Percentiles rank a stretch among this genome's conserved stretches.
These are phyloP conservation scores for Crithidia expoeki DNA, from an alignment of 208 protist genomes.

Conservation along the genomic window DNA sequence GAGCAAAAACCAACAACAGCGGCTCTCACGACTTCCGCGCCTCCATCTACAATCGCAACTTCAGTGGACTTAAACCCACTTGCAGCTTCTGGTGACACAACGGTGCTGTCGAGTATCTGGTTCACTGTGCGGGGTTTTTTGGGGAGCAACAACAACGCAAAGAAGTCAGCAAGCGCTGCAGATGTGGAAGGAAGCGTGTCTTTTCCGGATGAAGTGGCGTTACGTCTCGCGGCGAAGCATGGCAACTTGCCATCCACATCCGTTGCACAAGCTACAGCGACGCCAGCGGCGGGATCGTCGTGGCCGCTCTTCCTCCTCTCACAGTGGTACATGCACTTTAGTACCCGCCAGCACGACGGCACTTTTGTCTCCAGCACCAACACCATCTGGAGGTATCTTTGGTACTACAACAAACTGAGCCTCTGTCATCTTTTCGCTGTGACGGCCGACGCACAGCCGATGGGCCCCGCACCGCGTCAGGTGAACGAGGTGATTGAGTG, in stretches of 20 bases:
- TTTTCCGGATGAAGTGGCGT: neutral
- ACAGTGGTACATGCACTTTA: constrained; percentile 40
- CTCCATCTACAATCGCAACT: neutral
- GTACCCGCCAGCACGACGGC: constrained; percentile 71
- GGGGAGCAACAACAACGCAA: neutral
- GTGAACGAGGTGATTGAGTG: constrained; percentile 54
- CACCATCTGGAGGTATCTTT: constrained; percentile 78
- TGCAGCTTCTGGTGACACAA: neutral
- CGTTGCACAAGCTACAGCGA: neutral
- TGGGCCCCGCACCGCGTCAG: constrained; percentile 51
- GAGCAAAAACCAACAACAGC: neutral
- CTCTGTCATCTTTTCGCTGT: constrained; percentile 57
- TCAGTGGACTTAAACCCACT: neutral
- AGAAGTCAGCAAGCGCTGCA: neutral
- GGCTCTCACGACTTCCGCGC: neutral
- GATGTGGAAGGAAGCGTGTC: neutral
- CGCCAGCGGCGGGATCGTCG: neutral
- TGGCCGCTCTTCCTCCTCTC: constrained; percentile 13
- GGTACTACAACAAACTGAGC: constrained; percentile 70
- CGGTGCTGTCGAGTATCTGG: neutral
- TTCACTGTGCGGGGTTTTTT: neutral
- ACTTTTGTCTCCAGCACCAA: constrained; percentile 85
- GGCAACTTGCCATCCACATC: too few species aligned
- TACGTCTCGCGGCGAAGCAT: neutral
- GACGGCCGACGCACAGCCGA: constrained; percentile 66